Evolutionary conservation across 2,329 filamentous ascomycete genomes (phyloP).

Genomic region (Bisporella sp.): DNA sequence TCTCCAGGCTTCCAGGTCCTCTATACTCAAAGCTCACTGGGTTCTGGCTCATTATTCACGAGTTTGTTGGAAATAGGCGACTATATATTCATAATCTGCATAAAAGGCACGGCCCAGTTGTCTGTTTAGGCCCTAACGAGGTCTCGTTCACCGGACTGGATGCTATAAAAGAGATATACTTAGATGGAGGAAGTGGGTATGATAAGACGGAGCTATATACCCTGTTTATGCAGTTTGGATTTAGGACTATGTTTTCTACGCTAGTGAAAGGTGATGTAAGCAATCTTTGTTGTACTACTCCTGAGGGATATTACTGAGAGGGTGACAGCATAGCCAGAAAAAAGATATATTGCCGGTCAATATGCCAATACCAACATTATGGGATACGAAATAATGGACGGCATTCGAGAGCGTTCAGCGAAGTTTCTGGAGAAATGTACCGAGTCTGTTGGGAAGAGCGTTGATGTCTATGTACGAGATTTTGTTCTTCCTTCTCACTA

Average conservation of each 20-base stretch:
- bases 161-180: slow-evolving; percentile 57
- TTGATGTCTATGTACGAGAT: slow-evolving; percentile 53
- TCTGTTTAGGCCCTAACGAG: slow-evolving; percentile 51
- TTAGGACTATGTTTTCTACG: slow-evolving; percentile 33
- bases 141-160: slow-evolving; percentile 49
- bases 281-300: neutral
- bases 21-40: slow-evolving; percentile 14
- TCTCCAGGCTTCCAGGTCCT: slow-evolving; percentile 21
- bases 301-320: neutral
- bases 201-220: slow-evolving; percentile 61
- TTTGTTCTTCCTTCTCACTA: too few species aligned
- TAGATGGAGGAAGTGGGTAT: slow-evolving; percentile 53
- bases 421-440: slow-evolving; percentile 48
- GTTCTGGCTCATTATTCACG: slow-evolving; percentile 30
- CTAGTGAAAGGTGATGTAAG: slow-evolving; percentile 21
- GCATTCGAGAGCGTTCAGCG: slow-evolving; percentile 49
- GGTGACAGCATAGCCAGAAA: slow-evolving; percentile 49
- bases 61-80: slow-evolving; percentile 46
- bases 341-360: slow-evolving; percentile 57
- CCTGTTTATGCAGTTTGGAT: slow-evolving; percentile 46
- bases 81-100: slow-evolving; percentile 50
- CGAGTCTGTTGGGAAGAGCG: slow-evolving; percentile 34
- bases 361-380: slow-evolving; percentile 65
- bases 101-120: slow-evolving; percentile 45
- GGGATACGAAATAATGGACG: slow-evolving; percentile 44